phyloP scores from a whole-genome alignment of 192 early-diverging fungal genomes.

The Mycoemilia scoparia region DNA sequence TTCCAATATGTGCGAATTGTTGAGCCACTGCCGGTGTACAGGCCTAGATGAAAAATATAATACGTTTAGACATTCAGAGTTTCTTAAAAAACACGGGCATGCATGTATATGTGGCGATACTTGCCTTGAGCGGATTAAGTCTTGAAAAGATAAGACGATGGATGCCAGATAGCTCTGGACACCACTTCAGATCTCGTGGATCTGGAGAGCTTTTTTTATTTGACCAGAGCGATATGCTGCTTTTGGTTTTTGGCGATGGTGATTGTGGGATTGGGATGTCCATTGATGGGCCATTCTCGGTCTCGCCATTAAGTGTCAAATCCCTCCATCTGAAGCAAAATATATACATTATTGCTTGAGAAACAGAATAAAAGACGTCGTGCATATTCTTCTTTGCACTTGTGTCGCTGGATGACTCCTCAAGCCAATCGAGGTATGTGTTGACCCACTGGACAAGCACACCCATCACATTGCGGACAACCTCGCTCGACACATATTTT shows the following conservation, averaged over 20 bases:
- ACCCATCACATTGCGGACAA: slow-evolving; percentile 47
- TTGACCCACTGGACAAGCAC: slow-evolving; percentile 48
- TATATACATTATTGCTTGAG: slow-evolving; percentile 80
- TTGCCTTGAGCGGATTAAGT: slow-evolving; percentile 67
- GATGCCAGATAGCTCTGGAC: slow-evolving; percentile 40
- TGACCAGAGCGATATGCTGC: too few relatives aligned
- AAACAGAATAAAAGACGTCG: slow-evolving; percentile 67
- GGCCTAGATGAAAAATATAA: too few relatives aligned
- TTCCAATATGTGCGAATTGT: slow-evolving; percentile 72
- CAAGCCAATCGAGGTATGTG: slow-evolving; percentile 47
- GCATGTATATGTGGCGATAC: too few relatives aligned
- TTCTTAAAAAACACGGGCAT: too few relatives aligned
- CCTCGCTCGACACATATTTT: slow-evolving; percentile 41
- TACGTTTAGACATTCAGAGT: too few relatives aligned
- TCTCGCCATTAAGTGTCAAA: slow-evolving; percentile 25
- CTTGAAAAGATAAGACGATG: slow-evolving; percentile 55
- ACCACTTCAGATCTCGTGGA: slow-evolving; percentile 46
- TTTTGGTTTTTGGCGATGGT: too few relatives aligned
- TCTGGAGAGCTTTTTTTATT: too few relatives aligned
- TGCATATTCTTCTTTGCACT: slow-evolving; percentile 18
- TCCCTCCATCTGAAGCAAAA: slow-evolving; percentile 92
- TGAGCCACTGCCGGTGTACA: slow-evolving; percentile 60
- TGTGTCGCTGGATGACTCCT: slow-evolving; percentile 16
- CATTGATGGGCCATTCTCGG: too few relatives aligned
- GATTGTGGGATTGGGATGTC: too few relatives aligned